Base-by-base conservation (phyloP, 1,284 basidiomycete genomes). In the Anthracocystis walkeri region DNA sequence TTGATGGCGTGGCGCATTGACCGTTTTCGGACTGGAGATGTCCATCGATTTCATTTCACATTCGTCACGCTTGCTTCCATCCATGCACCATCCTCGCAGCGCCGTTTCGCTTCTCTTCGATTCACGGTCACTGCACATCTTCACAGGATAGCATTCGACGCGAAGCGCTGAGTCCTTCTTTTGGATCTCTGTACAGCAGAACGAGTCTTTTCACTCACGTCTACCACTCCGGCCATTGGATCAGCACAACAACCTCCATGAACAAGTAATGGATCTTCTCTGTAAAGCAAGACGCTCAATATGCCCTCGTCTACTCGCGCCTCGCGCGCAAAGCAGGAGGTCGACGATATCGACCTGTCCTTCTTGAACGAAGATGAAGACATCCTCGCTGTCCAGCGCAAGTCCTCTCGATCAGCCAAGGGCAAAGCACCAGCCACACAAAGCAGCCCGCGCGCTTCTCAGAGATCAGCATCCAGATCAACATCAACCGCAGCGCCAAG, bases 301-400 rank as follows among this genome's bases (percentile, higher is more conserved):
- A 72, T 63, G 67, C 57, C 61, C 16, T 38, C 58, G 1, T n/a
- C 33, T 2, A 52, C 56, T 18, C 64, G 56, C 45, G 29, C 51
- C 21, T 7, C n/a, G 29, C 59, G 52, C 14, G 4, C n/a, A 23
- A 60, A 60, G 51, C 20, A 41, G 21, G 60, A 65, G 18, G 10
- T 52, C 42, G 65, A 60, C 25, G 56, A 57, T 2, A 67, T 73
- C 35, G 65, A 67, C 31, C 58, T 73, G 2, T 67, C 70, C 27
- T 73, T 73, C 38, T 46, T 73, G 33, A 18, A 48, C 16, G 58
- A 58, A 16, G 71, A 74, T 41, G 65, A 74, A 33, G 65, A 65
- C 31, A 65, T 68, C 14, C 53, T 42, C 7, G 31, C 63, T 1
- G 25, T 73, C 50, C 56, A 18, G n/a, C 58, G 46, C 25, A 44